Base-by-base conservation (phyloP, 2,329 filamentous ascomycete genomes). In the Clonostachys chloroleuca region DNA sequence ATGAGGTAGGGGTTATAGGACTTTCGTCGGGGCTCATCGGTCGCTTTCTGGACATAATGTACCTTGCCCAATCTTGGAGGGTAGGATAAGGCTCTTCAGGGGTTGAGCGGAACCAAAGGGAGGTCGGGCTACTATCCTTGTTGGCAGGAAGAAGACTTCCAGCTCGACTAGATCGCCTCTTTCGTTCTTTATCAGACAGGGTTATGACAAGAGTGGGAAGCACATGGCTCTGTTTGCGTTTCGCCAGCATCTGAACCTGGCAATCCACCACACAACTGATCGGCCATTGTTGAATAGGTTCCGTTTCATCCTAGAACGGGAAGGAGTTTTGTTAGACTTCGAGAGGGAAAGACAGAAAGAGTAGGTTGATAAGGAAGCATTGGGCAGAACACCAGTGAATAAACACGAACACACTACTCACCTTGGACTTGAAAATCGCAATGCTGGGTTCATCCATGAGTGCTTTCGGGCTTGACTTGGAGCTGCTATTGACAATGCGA, bases 101-200 rank as follows among this genome's bases (percentile, higher is more conserved):
- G 14, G 73, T 66, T 0, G 72, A 66, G 34, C 83, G 78, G 51
- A 86, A 85, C 65, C 76, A 77, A 4, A 86, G 61, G 0, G 72
- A 74, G 9, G 67, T 71, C 4, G 72, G 65, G 9, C 66, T 62
- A 2, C 71, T 64, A 14, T 81, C 76, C 57, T 77, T 81, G 48
- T 65, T 73, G 7, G 68, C 62, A 10, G 74, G 61, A 16, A 73
- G 75, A 18, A 86, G 66, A 4, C 78, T 78, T 5, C 78, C 75
- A 5, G 83, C 79, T 50, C 82, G 74, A 54, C 82, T 86, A 42
- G 83, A 86, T 50, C 83, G 74, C 44, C 83, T 77, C 56, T 84
- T 86, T 47, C 80, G 76, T 52, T 82, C 68, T 59, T 81, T 84
- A 52, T 85, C 81, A 36, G 74, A 70, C 43, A 86, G 65, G 52